A percentile compares a stretch with the other conserved stretches of the same genome.
Conservation (phyloP, 306 rosid genomes). For the Glycine latifolia region DNA sequence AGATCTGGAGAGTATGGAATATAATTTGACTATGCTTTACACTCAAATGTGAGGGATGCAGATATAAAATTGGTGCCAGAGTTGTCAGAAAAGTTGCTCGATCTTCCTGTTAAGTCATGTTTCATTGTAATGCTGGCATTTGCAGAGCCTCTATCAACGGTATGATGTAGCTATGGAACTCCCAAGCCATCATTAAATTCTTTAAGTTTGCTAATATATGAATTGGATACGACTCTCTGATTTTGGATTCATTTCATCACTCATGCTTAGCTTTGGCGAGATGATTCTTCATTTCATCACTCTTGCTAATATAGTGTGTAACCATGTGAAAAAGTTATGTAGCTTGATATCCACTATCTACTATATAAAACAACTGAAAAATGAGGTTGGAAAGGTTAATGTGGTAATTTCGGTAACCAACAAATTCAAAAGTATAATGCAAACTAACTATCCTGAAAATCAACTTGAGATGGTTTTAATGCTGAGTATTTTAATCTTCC, state of each 20-base stretch:
- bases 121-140: slow-evolving; percentile 91
- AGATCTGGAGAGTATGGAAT: slow-evolving; percentile 22
- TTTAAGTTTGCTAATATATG: slow-evolving; percentile 27
- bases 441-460: background rate
- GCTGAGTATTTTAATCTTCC: slow-evolving; percentile 11
- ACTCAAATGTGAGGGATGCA: slow-evolving; percentile 51
- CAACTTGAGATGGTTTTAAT: background rate
- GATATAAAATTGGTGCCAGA: slow-evolving; percentile 73
- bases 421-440: background rate
- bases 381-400: slow-evolving; percentile 18
- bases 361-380: slow-evolving; percentile 25
- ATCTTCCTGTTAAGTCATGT: slow-evolving; percentile 77
- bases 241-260: slow-evolving; percentile 31
- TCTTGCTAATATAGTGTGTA: background rate
- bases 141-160: slow-evolving; percentile 77
- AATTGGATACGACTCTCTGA: slow-evolving; percentile 32
- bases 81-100: slow-evolving; percentile 66
- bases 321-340: background rate
- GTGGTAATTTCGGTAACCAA: background rate
- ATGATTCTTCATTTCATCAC: slow-evolving; percentile 15
- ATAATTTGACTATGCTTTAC: slow-evolving; percentile 30
- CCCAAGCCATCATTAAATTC: slow-evolving; percentile 28
- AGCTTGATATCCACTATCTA: slow-evolving; percentile 29
- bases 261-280: slow-evolving; percentile 36
- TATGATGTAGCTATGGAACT: slow-evolving; percentile 54